A percentile compares a stretch with the other conserved stretches of the same genome.
Evolutionary conservation across 176 grass and related monocot genomes (phyloP).

Genomic region (Eleusine indica): DNA sequence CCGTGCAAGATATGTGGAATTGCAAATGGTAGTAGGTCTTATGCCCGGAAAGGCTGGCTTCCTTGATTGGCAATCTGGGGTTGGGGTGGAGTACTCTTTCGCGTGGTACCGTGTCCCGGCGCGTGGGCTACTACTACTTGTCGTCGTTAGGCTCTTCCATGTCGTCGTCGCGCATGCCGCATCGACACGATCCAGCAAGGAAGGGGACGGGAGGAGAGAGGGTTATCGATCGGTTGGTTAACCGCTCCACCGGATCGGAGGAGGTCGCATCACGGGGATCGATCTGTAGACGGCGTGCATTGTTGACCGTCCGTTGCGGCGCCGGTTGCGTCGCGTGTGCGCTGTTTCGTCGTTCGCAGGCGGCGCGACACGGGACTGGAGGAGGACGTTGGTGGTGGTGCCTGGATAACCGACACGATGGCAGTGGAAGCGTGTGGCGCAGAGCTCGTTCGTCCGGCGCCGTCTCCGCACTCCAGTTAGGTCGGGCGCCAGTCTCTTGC

Average conservation of each 20-base stretch:
- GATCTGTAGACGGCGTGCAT: neutral
- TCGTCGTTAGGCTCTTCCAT: neutral
- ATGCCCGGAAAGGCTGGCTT: neutral
- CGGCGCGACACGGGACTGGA: neutral
- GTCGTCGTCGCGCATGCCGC: neutral
- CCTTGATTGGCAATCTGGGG: neutral
- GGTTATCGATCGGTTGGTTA: neutral
- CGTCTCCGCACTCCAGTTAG: neutral
- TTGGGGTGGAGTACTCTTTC: no score
- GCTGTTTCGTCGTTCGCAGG: neutral
- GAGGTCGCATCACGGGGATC: neutral
- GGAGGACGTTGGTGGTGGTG: neutral
- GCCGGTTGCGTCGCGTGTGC: conserved; percentile 27
- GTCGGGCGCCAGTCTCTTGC: neutral
- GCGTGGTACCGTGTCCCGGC: neutral
- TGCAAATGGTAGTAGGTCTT: neutral
- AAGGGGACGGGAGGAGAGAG: neutral
- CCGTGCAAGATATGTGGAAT: neutral
- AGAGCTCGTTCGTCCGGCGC: conserved; percentile 11
- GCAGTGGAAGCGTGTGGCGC: conserved; percentile 9
- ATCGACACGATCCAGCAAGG: neutral
- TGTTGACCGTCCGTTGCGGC: conserved; percentile 31
- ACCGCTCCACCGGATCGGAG: neutral
- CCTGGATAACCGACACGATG: conserved; percentile 3
- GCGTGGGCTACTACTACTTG: neutral